Evolutionary conservation across 306 rosid species (phyloP), one percentile per base, ranked within the genome.

Genomic region (Gastrolobium villosum): DNA sequence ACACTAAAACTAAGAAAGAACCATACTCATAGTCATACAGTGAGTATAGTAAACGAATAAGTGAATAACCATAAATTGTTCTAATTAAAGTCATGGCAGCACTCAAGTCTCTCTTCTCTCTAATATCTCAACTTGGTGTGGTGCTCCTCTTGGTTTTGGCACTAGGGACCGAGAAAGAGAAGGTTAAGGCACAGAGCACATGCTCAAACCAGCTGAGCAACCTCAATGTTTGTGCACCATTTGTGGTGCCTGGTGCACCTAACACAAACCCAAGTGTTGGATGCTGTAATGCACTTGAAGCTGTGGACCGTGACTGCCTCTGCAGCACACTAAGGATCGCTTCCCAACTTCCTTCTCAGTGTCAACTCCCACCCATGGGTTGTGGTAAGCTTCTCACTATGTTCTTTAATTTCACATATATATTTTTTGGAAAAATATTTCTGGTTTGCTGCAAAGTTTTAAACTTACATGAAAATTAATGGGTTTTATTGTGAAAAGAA

Each of bases 311-410:
- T 26, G 88, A 75, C 6, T 92, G 97, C 77, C 65, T 90, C 26
- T 92, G 97, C 89, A 89, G 60, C 88, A 83, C 96, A 4, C 6
- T 89, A 15, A 84, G 91, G 59, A 81, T 90, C 9, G 89, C 89
- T 31, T 63, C 91, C 46, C 85, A 61, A 10, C 82, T 90, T n/a
- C 93, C 92, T 26, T 2, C 91, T 54, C 82, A 35, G 66, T 92
- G 96, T 81, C 81, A 85, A 7, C 63, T 88, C 28, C 83, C 87
- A 0, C n/a, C 89, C 26, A 14, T 83, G 68, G 8, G 74, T 55
- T 92, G 96, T 40, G 84, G 89, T 88, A 53, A 39, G n/a, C n/a
- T 32, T 34, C 48, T 35, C 37, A 65, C 8, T 20, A 35, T 5
- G 26, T 6, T 36, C 67, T 62, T 36, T 14, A 6, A 36, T 41